Conservation (phyloP, 257 asterid genomes). For the Thymus quinquecostatus region DNA sequence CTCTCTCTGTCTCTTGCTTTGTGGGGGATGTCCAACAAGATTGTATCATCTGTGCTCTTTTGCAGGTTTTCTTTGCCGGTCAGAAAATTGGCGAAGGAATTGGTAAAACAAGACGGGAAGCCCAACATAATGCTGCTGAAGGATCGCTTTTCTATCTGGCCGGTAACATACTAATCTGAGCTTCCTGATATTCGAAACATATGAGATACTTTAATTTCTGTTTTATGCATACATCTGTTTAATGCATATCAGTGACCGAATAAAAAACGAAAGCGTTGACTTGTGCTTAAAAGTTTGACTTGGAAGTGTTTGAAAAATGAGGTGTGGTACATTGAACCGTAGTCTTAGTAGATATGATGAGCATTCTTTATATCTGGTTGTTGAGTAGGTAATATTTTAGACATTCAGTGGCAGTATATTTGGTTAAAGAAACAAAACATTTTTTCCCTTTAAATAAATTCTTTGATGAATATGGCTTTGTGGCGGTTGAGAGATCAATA, state of each 20-base stretch:
- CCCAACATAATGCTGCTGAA: conserved; percentile 76
- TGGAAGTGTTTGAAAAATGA: conserved; percentile 1
- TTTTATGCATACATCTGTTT: background rate
- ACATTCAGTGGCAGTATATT: background rate
- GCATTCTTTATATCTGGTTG: conserved; percentile 3
- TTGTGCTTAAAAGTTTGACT: conserved; percentile 16
- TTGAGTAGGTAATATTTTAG: background rate
- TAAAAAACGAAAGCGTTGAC: background rate
- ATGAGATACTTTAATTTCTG: conserved; percentile 15
- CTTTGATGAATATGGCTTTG: background rate
- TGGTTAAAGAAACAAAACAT: background rate
- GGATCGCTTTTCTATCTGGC: conserved; percentile 80
- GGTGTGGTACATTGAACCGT: background rate
- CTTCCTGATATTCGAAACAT: conserved; percentile 30
- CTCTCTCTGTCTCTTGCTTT: background rate
- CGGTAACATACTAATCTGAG: conserved; percentile 48
- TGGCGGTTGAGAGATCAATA: background rate
- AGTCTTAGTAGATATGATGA: conserved; percentile 21
- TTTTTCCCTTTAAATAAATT: background rate
- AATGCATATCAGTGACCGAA: background rate
- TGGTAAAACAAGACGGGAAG: conserved; percentile 94
- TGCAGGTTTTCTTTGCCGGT: conserved; percentile 87
- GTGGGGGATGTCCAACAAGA: conserved; percentile 14
- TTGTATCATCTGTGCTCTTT: conserved; percentile 28
- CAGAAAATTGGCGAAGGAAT: conserved; percentile 83